phyloP scores from a whole-genome alignment of 805 yeast species.

The Candida vaughaniae region DNA sequence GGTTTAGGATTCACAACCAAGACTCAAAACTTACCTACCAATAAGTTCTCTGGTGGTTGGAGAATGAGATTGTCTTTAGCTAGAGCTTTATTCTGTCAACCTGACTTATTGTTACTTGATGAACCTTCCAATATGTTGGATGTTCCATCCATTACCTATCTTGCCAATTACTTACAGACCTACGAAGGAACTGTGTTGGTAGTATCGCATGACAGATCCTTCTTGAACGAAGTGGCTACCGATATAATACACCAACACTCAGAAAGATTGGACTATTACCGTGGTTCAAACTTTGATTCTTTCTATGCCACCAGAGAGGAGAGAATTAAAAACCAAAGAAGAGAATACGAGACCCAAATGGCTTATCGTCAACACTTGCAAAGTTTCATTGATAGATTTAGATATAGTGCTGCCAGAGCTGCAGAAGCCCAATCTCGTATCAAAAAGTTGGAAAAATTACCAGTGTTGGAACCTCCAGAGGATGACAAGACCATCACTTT shows the following conservation, averaged over 20 bases:
- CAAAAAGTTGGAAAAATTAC: conserved; percentile 92
- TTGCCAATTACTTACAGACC: conserved; percentile 84
- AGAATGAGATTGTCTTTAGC: conserved; percentile 99
- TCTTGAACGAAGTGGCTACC: conserved; percentile 96
- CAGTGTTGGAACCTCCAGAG: conserved; percentile 89
- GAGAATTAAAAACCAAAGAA: conserved; percentile 85
- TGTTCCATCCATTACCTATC: conserved; percentile 94
- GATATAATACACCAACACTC: conserved; percentile 98
- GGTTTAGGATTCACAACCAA: conserved; percentile 94
- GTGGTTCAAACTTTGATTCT: conserved; percentile 90
- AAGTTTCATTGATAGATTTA: conserved; percentile 89
- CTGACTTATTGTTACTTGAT: conserved; percentile 88
- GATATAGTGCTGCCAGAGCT: conserved; percentile 97
- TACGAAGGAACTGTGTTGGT: conserved; percentile 92
- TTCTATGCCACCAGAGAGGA: conserved; percentile 94
- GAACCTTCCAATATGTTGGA: conserved; percentile 99
- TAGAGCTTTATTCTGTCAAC: conserved; percentile 95
- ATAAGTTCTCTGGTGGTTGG: conserved; percentile 99
- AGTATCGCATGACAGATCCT: conserved; percentile 97
- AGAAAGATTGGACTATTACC: conserved; percentile 92
- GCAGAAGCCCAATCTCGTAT: conserved; percentile 98
- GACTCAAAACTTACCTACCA: conserved; percentile 80
- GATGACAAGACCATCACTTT: conserved; percentile 83
- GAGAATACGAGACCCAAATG: conserved; percentile 98
- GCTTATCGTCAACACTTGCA: conserved; percentile 92